A percentile compares a stretch with the other conserved stretches of the same genome.
These are phyloP conservation scores for Botrytis fragariae DNA, from an alignment of 2,329 filamentous ascomycete genomes.

Conservation along the genomic window DNA sequence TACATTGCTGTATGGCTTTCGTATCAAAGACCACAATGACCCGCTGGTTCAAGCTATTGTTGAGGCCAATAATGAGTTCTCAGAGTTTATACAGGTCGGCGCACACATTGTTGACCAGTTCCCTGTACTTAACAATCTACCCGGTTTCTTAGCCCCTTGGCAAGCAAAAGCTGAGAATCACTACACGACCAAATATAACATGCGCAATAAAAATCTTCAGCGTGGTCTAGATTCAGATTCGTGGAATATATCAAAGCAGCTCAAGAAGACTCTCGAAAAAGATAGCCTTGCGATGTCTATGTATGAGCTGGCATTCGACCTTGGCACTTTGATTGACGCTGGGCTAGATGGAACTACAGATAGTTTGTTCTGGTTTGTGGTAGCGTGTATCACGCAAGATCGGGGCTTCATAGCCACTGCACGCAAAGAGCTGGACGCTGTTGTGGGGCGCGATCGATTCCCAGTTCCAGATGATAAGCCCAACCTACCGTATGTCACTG, in stretches of 20 bases:
- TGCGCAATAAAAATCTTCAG: conserved; percentile 9
- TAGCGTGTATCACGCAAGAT: conserved; percentile 6
- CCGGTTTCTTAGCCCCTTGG: conserved; percentile 11
- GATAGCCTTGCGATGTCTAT: conserved; percentile 8
- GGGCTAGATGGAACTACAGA: conserved; percentile 14
- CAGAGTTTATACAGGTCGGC: conserved; percentile 2
- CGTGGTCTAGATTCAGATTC: conserved; percentile 6
- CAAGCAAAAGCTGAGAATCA: conserved; percentile 13
- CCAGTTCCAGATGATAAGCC: too few species aligned
- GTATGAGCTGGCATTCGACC: conserved; percentile 6
- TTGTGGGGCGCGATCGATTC: too few species aligned
- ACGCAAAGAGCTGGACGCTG: too few species aligned
- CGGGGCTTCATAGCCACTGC: neutral
- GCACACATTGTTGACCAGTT: conserved; percentile 11
- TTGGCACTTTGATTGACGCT: conserved; percentile 12
- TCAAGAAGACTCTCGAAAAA: conserved; percentile 6
- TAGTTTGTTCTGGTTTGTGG: conserved; percentile 13
- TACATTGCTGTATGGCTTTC: conserved; percentile 9
- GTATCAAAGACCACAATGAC: conserved; percentile 11
- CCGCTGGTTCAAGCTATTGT: neutral
- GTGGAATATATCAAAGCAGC: conserved; percentile 13
- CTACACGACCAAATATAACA: conserved; percentile 8
- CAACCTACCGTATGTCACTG: too few species aligned
- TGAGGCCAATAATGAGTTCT: conserved; percentile 13
- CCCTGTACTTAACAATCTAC: conserved; percentile 9